phyloP scores from a whole-genome alignment of 768 basidiomycete species.

The Mycena olivaceomarginata region DNA sequence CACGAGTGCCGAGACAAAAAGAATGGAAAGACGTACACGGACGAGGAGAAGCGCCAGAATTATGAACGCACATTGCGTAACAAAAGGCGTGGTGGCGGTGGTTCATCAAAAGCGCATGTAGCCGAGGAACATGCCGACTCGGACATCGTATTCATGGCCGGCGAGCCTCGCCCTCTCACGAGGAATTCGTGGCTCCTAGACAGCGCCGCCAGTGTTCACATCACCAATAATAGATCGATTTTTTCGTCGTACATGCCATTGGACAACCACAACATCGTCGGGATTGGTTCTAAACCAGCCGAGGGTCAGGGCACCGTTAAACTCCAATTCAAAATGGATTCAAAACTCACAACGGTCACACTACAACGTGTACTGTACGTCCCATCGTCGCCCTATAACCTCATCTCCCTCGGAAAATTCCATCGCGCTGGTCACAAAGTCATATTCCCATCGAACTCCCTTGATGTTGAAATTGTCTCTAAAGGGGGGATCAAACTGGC shows the following conservation, averaged over 20 bases:
- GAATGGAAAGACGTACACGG: conserved; percentile 16
- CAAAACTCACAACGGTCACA: conserved; percentile 5
- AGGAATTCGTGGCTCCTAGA: conserved; percentile 13
- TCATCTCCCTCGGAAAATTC: conserved; percentile 19
- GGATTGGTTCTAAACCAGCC: conserved; percentile 5
- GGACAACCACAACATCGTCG: conserved; percentile 20
- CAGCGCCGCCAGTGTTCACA: conserved; percentile 24
- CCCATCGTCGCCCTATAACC: not conserved
- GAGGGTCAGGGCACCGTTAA: not conserved
- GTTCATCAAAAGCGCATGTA: conserved; percentile 9
- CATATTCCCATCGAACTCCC: not conserved
- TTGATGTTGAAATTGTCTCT: not conserved
- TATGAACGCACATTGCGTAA: conserved; percentile 7
- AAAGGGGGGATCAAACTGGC: not conserved
- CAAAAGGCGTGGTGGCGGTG: conserved; percentile 1
- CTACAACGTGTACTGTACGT: conserved; percentile 15
- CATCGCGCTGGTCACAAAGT: conserved; percentile 1
- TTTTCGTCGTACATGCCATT: conserved; percentile 17
- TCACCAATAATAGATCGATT: conserved; percentile 18
- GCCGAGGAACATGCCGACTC: not conserved
- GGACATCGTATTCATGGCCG: conserved; percentile 15
- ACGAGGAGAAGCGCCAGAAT: conserved; percentile 11
- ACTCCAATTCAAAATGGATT: conserved; percentile 3
- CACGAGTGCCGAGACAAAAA: conserved; percentile 24
- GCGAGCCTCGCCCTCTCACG: not conserved